These are phyloP conservation scores for Camelina laxa DNA, from an alignment of 345 rosid genomes.

Conservation along the genomic window DNA sequence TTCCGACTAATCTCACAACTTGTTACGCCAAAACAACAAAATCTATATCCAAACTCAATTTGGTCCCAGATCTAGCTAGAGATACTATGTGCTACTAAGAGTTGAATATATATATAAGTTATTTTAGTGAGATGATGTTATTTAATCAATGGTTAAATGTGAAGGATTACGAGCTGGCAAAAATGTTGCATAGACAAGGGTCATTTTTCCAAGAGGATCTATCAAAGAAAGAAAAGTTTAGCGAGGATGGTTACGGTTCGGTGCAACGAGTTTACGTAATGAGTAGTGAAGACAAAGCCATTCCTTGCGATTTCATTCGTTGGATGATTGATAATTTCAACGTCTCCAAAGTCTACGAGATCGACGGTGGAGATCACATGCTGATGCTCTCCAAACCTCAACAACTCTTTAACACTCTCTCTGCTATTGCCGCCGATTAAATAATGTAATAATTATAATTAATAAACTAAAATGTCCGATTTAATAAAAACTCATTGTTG, in stretches of 20 bases:
- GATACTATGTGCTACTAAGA: not conserved
- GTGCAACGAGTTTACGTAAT: slow-evolving; percentile 44
- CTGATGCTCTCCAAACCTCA: slow-evolving; percentile 43
- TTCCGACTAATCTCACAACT: not conserved
- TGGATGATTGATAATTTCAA: slow-evolving; percentile 45
- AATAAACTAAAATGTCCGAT: not conserved
- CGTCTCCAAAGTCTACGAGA: slow-evolving; percentile 42
- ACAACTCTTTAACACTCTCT: slow-evolving; percentile 36
- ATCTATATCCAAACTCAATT: not conserved
- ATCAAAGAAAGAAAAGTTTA: slow-evolving; percentile 35
- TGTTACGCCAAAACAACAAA: not conserved
- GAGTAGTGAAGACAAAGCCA: slow-evolving; percentile 44
- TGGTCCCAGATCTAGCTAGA: not conserved
- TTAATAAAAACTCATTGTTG: not conserved
- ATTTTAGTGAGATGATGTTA: not conserved
- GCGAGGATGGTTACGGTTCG: slow-evolving; percentile 40
- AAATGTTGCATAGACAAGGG: slow-evolving; percentile 40
- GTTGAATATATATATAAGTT: not conserved
- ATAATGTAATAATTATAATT: not conserved
- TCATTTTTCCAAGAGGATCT: slow-evolving; percentile 46
- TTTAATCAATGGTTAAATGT: not conserved
- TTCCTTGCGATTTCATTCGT: slow-evolving; percentile 43
- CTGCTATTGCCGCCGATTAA: slow-evolving; percentile 23
- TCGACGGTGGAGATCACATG: slow-evolving; percentile 50
- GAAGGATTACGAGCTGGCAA: slow-evolving; percentile 45